phyloP scores from a whole-genome alignment of 306 rosid genomes.

The Glycyrrhiza uralensis region DNA sequence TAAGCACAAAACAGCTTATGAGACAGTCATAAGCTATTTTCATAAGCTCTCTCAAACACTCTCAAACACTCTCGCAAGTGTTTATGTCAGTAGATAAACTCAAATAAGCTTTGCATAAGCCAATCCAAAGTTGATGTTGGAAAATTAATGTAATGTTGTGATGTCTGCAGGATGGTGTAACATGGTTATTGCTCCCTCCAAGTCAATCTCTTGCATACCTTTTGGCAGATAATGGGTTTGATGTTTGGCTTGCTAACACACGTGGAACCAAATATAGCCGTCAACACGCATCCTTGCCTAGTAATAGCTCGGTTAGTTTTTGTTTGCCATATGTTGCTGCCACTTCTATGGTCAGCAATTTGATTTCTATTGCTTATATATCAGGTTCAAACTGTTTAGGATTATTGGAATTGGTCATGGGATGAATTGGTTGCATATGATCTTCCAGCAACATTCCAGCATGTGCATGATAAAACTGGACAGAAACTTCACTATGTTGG shows the following conservation, averaged over 20 bases:
- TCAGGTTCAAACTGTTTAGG: slow-evolving; percentile 19
- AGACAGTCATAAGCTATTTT: too few relatives aligned
- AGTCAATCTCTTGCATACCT: slow-evolving; percentile 59
- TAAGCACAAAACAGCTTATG: too few relatives aligned
- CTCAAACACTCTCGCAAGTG: too few relatives aligned
- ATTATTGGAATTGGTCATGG: slow-evolving; percentile 97
- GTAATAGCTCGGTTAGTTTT: slow-evolving; percentile 46
- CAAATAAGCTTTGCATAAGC: too few relatives aligned
- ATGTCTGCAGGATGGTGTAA: slow-evolving; percentile 56
- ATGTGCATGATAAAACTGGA: slow-evolving; percentile 71
- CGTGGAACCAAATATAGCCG: slow-evolving; percentile 80
- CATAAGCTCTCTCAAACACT: too few relatives aligned
- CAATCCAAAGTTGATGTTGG: slow-evolving; percentile 29
- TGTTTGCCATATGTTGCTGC: neutral
- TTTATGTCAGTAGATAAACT: too few relatives aligned
- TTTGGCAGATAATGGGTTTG: slow-evolving; percentile 70
- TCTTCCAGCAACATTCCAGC: slow-evolving; percentile 73
- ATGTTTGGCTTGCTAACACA: slow-evolving; percentile 76
- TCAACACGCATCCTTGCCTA: slow-evolving; percentile 38
- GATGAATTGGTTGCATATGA: slow-evolving; percentile 91
- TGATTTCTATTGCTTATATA: slow-evolving; percentile 20
- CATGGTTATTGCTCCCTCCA: slow-evolving; percentile 80
- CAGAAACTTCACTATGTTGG: slow-evolving; percentile 85
- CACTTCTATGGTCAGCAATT: slow-evolving; percentile 1
- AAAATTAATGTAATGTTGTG: slow-evolving; percentile 17